Evolutionary conservation across 345 rosid species (phyloP).

Genomic region (Rhizophora apiculata): DNA sequence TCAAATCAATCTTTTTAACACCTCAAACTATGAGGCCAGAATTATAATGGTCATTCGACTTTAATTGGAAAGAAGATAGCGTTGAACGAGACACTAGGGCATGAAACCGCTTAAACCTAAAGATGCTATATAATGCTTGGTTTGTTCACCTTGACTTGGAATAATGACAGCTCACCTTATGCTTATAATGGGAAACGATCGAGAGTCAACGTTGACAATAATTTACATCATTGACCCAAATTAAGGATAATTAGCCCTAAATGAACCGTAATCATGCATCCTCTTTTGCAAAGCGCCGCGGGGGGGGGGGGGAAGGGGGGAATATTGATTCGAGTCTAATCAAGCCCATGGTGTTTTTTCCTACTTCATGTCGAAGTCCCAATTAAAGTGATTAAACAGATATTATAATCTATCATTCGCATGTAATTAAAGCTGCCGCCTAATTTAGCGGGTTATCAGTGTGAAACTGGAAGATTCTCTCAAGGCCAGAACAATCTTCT

Average conservation of each 20-base stretch:
- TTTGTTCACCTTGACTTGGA: not conserved
- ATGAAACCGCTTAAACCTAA: not conserved
- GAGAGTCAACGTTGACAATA: not conserved
- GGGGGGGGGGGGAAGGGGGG: not conserved
- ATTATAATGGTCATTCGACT: no score
- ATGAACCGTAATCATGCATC: not conserved
- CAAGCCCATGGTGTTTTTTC: not conserved
- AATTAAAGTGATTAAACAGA: no score
- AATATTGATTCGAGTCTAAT: constrained; percentile 1
- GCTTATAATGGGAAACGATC: constrained; percentile 3
- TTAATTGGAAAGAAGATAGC: no score
- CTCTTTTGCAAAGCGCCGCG: not conserved
- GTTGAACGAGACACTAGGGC: no score
- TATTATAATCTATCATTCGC: no score
- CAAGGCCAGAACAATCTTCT: no score
- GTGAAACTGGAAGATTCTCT: no score
- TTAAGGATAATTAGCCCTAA: constrained; percentile 10
- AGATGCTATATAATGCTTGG: not conserved
- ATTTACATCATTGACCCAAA: constrained; percentile 19
- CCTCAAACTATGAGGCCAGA: no score
- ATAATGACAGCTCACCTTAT: not conserved
- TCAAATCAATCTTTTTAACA: no score
- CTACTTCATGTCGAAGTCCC: no score
- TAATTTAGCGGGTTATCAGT: no score
- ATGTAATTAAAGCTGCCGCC: no score